Conservation (phyloP, 176 grass and related monocot genomes). For the Oropetium thomaeum region DNA sequence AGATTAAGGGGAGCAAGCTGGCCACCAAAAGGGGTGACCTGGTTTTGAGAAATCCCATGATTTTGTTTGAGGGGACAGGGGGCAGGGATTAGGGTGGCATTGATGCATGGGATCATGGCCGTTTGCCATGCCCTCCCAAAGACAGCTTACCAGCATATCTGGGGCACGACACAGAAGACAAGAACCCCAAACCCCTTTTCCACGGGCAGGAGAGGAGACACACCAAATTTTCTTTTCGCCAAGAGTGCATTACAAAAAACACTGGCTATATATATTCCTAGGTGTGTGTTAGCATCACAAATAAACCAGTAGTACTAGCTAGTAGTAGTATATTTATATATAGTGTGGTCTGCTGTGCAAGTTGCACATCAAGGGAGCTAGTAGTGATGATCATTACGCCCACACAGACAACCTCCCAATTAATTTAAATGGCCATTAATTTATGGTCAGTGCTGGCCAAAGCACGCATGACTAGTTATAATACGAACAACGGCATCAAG, state of each 20-base stretch:
- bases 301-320: too few species aligned
- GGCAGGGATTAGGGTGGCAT: constrained; percentile 78
- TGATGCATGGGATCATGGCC: constrained; percentile 59
- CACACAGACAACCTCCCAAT: constrained; percentile 44
- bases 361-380: constrained; percentile 40
- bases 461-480: constrained; percentile 53
- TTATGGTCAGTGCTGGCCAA: constrained; percentile 50
- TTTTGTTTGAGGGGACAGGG: constrained; percentile 96
- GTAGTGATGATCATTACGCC: constrained; percentile 51
- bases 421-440: constrained; percentile 14
- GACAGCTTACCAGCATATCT: constrained; percentile 80
- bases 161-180: constrained; percentile 84
- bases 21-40: constrained; percentile 62
- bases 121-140: constrained; percentile 51
- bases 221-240: constrained; percentile 10
- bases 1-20: constrained; percentile 34
- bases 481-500: constrained; percentile 48
- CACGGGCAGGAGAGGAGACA: constrained; percentile 51
- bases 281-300: constrained; percentile 27
- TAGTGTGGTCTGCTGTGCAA: constrained; percentile 31
- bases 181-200: constrained; percentile 56
- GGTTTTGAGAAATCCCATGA: constrained; percentile 89
- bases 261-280: constrained; percentile 37
- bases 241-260: constrained; percentile 41
- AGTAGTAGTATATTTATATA: too few species aligned